A percentile compares a stretch with the other conserved stretches of the same genome.
phyloP scores from a whole-genome alignment of 495 filamentous ascomycete genomes.

The Extremus antarcticus region DNA sequence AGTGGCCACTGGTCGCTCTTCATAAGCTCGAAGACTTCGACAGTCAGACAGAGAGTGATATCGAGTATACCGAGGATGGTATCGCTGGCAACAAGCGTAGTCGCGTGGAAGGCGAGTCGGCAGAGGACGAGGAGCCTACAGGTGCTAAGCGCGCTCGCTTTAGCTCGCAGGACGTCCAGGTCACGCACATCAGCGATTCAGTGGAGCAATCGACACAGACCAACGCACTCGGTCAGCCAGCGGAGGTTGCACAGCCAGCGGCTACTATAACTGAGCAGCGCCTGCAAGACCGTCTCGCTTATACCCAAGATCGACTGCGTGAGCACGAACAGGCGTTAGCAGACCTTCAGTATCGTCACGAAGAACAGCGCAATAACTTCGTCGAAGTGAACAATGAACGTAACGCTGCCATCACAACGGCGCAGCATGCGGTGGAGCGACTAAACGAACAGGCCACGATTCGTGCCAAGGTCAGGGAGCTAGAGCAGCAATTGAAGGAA shows the following conservation, averaged over 20 bases:
- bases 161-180: slow-evolving; percentile 6
- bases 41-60: slow-evolving; percentile 19
- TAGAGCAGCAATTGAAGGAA: slow-evolving; percentile 10
- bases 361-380: slow-evolving; percentile 16
- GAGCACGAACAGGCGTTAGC: slow-evolving; percentile 13
- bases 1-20: slow-evolving; percentile 10
- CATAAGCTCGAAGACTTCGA: slow-evolving; percentile 8
- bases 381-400: slow-evolving; percentile 2
- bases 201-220: slow-evolving; percentile 11
- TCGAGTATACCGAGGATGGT: background rate
- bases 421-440: slow-evolving; percentile 3
- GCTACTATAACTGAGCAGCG: slow-evolving; percentile 6
- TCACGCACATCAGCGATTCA: slow-evolving; percentile 23
- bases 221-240: background rate
- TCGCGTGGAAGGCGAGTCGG: background rate
- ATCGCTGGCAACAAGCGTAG: background rate
- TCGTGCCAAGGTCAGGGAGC: slow-evolving; percentile 5
- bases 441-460: slow-evolving; percentile 3
- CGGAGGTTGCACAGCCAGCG: background rate
- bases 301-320: slow-evolving; percentile 5
- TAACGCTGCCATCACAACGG: slow-evolving; percentile 5
- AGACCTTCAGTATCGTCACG: slow-evolving; percentile 17
- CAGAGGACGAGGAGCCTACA: background rate
- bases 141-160: slow-evolving; percentile 4
- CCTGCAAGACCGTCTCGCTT: slow-evolving; percentile 5